Evolutionary conservation across 805 yeast genomes (phyloP).

Genomic region (Lipomyces mesembrius): DNA sequence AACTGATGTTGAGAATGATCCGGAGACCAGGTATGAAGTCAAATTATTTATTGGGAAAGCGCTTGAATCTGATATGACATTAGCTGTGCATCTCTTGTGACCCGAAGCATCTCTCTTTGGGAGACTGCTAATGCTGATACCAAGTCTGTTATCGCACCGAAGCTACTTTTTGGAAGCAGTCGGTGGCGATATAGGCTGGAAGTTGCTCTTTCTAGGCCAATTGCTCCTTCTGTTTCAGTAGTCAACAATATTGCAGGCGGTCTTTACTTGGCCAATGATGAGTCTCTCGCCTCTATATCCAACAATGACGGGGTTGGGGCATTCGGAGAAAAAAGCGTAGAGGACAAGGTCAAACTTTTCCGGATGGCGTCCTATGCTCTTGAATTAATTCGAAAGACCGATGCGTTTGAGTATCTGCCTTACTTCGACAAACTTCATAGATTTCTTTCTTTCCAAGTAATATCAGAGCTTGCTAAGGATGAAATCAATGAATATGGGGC

Average conservation of each 20-base stretch:
- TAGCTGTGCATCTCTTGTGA: conserved; percentile 25
- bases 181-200: conserved; percentile 17
- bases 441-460: conserved; percentile 20
- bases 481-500: conserved; percentile 20
- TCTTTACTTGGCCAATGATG: conserved; percentile 15
- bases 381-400: conserved; percentile 14
- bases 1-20: conserved; percentile 28
- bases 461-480: conserved; percentile 32
- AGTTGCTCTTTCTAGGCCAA: conserved; percentile 7
- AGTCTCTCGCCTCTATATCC: neutral
- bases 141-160: conserved; percentile 16
- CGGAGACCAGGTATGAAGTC: conserved; percentile 11
- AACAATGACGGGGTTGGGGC: neutral
- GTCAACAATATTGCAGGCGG: conserved; percentile 33
- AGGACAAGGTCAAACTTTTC: conserved; percentile 18
- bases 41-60: neutral
- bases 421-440: conserved; percentile 11
- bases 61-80: neutral
- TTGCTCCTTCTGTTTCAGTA: conserved; percentile 20
- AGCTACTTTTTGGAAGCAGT: conserved; percentile 9
- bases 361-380: conserved; percentile 26
- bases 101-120: conserved; percentile 25
- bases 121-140: conserved; percentile 24
- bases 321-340: conserved; percentile 1
- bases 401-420: conserved; percentile 16